Base-by-base conservation (phyloP, 2,329 filamentous ascomycete genomes). In the Waltergamsia citrina region DNA sequence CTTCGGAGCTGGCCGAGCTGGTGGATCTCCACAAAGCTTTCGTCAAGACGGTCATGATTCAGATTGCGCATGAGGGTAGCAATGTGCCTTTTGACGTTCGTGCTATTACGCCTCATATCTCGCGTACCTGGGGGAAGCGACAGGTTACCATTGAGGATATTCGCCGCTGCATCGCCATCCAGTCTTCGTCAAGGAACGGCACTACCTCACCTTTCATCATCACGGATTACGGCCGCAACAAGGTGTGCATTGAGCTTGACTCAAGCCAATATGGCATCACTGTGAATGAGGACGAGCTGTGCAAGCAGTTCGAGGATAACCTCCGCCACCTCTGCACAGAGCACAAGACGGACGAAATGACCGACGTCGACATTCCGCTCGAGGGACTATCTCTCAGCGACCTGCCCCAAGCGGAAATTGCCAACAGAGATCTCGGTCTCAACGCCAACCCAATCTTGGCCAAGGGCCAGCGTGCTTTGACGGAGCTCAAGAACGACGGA, bases 61-160 rank as follows among this genome's bases (percentile, higher is more conserved):
- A 86, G 47, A 70, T 76, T 39, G 78, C 78, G 2, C 81, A 88
- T 55, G 75, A 81, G 52, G 78, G 79, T 38, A 59, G 62, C 20
- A 62, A 67, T 30, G 65, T 72, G 0, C 78, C 83, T 0, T 71
- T 78, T 17, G 79, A 85, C 46, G 53, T 86, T 29, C 63, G 67
- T 23, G 60, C 66, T 20, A 63, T 87, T 23, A 66, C 71, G 22
- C 74, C 74, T 8, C 68, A 76, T 37, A 64, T 85, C 26, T 73
- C 80, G 10, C 70, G 75, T 42, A 63, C 78, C 24, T 88, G 82
- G 82, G 79, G 81, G 38, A 85, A 82, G 58, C 69, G 81, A 21
- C 67, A 67, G 37, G 79, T 86, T 12, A 71, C 66, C 1, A 57
- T 71, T 1, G 71, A 76, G 26, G 82, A 88, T 46, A 62, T 87